A percentile compares a stretch with the other conserved stretches of the same genome.
Conservation (phyloP, 345 rosid species). For the Brassica incana region DNA sequence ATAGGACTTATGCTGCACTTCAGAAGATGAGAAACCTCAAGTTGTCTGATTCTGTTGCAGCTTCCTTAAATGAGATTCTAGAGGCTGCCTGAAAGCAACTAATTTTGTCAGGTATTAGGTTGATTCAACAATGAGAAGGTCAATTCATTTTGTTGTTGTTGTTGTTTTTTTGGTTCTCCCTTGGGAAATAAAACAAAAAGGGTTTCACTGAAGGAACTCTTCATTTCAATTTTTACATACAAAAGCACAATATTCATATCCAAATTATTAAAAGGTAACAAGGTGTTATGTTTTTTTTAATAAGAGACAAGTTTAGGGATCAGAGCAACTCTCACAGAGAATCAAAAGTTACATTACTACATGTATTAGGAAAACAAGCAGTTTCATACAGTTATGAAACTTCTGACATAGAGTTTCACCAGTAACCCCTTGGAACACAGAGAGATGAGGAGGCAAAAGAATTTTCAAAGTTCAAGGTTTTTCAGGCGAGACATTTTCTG, state of each 20-base stretch:
- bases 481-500: slow-evolving; percentile 53
- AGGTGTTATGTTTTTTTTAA: slow-evolving; percentile 11
- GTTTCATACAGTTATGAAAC: slow-evolving; percentile 17
- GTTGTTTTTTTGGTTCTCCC: background rate
- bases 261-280: background rate
- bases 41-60: slow-evolving; percentile 12
- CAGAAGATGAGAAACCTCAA: slow-evolving; percentile 14
- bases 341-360: slow-evolving; percentile 24
- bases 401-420: background rate
- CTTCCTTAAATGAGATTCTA: slow-evolving; percentile 25
- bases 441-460: slow-evolving; percentile 12
- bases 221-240: slow-evolving; percentile 15
- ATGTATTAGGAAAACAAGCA: background rate
- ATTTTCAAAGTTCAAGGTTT: slow-evolving; percentile 30
- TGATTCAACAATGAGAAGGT: background rate
- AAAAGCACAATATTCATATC: slow-evolving; percentile 14
- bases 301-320: background rate
- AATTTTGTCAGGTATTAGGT: background rate
- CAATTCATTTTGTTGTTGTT: slow-evolving; percentile 1
- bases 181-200: slow-evolving; percentile 2
- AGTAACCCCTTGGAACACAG: slow-evolving; percentile 9
- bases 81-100: slow-evolving; percentile 13
- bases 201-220: background rate
- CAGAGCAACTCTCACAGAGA: slow-evolving; percentile 18
- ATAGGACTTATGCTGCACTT: slow-evolving; percentile 27